Evolutionary conservation across 371 early-diverging fungal species (phyloP), one percentile per base, ranked within the genome.

Genomic region (Nematocida sp.): DNA sequence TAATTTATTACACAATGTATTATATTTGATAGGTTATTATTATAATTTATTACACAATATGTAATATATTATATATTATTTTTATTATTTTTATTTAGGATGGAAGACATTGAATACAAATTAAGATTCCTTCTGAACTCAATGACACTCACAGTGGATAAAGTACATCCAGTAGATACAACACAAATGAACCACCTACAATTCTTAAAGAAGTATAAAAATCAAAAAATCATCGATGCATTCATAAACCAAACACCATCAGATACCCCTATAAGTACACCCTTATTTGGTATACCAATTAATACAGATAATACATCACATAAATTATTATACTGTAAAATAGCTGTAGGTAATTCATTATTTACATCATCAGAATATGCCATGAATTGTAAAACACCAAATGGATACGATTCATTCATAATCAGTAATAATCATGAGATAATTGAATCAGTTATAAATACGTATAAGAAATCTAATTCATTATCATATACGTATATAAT

Each of bases 91-190:
- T 70, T 72, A 13, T 83, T 83, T 78, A 57, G 52, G 55, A 84
- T 84, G 85, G 74, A 84, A n/a, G 78, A 84, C 62, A 80, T 86
- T 25, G 87, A 86, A 62, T 86, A 85, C 73, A 62, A 75, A 58
- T 84, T 86, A 39, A 83, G 75, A 55, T 85, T 82, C 64, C 69
- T 84, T 7, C 62, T 86, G 25, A 72, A 84, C 62, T 84, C 84
- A 56, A 57, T 71, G 58, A 82, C 84, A 33, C 64, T 86, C 39
- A 82, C 45, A 25, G 70, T 85, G 9, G 71, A 84, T 46, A 55
- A 60, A 20, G 50, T 81, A 3, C 72, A 85, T 56, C 0, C 5
- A 20, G 18, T 2, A 25, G 84, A 85, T n/a, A 73, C 76, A 6
- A 25, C 74, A 9, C 52, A 80, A 61, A 20, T 58, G 18, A 71